phyloP scores from a whole-genome alignment of 2,329 filamentous ascomycete species.

The Diaporthe capsici region DNA sequence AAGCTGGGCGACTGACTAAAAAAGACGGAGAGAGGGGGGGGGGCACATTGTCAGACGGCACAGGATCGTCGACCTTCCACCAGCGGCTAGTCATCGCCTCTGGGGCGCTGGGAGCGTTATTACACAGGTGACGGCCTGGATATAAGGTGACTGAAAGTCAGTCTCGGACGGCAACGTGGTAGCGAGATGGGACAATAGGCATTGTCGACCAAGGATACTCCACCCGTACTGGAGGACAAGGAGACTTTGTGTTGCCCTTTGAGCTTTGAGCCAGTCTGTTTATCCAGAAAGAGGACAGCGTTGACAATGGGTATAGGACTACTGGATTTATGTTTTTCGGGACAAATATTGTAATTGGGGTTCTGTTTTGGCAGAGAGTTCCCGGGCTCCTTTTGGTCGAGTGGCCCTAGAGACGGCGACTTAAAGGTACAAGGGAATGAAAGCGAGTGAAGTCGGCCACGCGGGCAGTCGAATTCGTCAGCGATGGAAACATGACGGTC shows the following conservation, averaged over 20 bases:
- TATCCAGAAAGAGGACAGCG: not conserved
- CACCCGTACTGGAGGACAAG: not conserved
- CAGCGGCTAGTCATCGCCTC: not conserved
- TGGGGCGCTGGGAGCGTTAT: too few relatives aligned
- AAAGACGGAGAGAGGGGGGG: not conserved
- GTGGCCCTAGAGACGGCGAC: not conserved
- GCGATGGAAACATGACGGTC: not conserved
- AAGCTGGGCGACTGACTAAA: not conserved
- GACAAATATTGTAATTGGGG: too few relatives aligned
- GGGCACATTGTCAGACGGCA: not conserved
- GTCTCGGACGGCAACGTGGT: not conserved
- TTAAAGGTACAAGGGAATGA: not conserved
- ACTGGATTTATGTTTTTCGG: not conserved
- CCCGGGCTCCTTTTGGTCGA: not conserved
- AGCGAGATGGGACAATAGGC: not conserved
- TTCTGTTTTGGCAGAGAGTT: not conserved
- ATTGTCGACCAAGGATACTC: not conserved
- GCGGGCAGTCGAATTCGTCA: not conserved
- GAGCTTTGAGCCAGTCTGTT: not conserved
- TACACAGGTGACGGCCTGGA: not conserved
- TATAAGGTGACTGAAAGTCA: not conserved
- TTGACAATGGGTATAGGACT: not conserved
- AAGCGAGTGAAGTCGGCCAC: not conserved
- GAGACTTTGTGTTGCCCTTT: not conserved
- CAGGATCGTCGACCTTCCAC: not conserved